Percentiles rank a stretch among this genome's conserved stretches.
These are phyloP conservation scores for Monosporascus sp. DNA, from an alignment of 2,329 filamentous ascomycete species.

Conservation along the genomic window DNA sequence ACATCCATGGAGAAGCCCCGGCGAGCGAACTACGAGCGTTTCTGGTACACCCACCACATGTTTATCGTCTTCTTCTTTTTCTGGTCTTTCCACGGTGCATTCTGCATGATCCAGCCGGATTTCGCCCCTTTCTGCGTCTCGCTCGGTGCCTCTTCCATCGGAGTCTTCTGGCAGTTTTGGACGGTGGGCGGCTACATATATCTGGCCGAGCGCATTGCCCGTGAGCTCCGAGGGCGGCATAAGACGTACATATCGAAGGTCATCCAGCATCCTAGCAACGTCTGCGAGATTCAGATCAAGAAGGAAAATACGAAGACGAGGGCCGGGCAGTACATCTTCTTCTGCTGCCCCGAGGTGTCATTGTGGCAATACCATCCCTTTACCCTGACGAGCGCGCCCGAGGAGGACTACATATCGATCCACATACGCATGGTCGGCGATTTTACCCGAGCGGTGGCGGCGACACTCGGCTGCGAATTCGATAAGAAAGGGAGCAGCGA, in stretches of 20 bases:
- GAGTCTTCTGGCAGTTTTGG: conserved; percentile 89
- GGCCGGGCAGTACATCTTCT: conserved; percentile 83
- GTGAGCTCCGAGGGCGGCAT: conserved; percentile 74
- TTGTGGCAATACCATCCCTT: conserved; percentile 89
- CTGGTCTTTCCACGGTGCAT: conserved; percentile 85
- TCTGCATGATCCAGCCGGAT: conserved; percentile 87
- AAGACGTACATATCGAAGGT: conserved; percentile 87
- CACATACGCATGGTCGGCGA: conserved; percentile 80
- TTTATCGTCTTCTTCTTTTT: conserved; percentile 87
- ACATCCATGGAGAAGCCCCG: conserved; percentile 75
- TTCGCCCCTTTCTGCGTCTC: conserved; percentile 72
- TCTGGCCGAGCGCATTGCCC: conserved; percentile 70
- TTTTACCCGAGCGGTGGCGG: conserved; percentile 68
- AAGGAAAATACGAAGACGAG: conserved; percentile 79
- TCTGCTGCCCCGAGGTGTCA: conserved; percentile 81
- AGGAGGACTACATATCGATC: conserved; percentile 86
- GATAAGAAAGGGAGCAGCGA: conserved; percentile 42
- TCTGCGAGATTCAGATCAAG: conserved; percentile 89
- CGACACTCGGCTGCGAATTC: conserved; percentile 70
- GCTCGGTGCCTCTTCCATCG: conserved; percentile 59
- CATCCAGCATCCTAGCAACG: conserved; percentile 82
- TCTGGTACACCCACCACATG: conserved; percentile 88
- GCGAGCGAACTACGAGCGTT: conserved; percentile 79
- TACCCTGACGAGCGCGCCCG: conserved; percentile 78
- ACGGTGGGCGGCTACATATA: conserved; percentile 79